phyloP scores from a whole-genome alignment of 2,329 filamentous ascomycete genomes.

The Onygenales sp. region DNA sequence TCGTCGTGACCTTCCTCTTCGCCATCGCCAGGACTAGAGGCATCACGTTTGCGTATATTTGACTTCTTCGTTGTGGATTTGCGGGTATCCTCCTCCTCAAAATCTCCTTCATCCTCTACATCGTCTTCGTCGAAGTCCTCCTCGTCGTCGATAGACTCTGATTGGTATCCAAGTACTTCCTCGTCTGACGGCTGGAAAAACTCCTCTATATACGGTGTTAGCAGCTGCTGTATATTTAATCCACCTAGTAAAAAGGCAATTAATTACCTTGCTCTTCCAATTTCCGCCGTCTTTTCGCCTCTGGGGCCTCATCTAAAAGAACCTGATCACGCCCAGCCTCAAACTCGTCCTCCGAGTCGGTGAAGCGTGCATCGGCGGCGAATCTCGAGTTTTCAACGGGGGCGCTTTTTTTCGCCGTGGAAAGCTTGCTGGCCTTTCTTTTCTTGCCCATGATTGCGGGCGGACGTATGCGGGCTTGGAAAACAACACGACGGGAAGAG shows the following conservation, averaged over 20 bases:
- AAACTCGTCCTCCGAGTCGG: slow-evolving; percentile 91
- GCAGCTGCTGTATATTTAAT: neutral
- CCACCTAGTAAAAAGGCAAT: slow-evolving; percentile 8
- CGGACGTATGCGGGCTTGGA: neutral
- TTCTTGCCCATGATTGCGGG: slow-evolving; percentile 43
- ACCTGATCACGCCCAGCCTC: slow-evolving; percentile 80
- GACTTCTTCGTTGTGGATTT: slow-evolving; percentile 12
- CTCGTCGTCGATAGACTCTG: slow-evolving; percentile 37
- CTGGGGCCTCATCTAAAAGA: slow-evolving; percentile 69
- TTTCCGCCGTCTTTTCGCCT: slow-evolving; percentile 66
- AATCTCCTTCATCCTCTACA: slow-evolving; percentile 25
- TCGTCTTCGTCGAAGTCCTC: slow-evolving; percentile 35
- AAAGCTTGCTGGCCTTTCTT: slow-evolving; percentile 55
- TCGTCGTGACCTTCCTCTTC: slow-evolving; percentile 42
- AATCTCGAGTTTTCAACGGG: slow-evolving; percentile 25
- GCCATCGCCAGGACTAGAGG: slow-evolving; percentile 15
- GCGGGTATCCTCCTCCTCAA: slow-evolving; percentile 20
- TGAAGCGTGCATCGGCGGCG: slow-evolving; percentile 59
- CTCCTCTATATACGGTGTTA: slow-evolving; percentile 36
- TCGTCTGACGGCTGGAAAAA: slow-evolving; percentile 52
- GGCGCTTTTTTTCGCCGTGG: slow-evolving; percentile 24
- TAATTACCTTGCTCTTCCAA: slow-evolving; percentile 53
- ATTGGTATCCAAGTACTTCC: slow-evolving; percentile 48
- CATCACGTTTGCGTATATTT: slow-evolving; percentile 13
- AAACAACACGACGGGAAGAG: neutral